These are phyloP conservation scores for Calvatia gigantea DNA, from an alignment of 768 basidiomycete genomes.

Conservation along the genomic window DNA sequence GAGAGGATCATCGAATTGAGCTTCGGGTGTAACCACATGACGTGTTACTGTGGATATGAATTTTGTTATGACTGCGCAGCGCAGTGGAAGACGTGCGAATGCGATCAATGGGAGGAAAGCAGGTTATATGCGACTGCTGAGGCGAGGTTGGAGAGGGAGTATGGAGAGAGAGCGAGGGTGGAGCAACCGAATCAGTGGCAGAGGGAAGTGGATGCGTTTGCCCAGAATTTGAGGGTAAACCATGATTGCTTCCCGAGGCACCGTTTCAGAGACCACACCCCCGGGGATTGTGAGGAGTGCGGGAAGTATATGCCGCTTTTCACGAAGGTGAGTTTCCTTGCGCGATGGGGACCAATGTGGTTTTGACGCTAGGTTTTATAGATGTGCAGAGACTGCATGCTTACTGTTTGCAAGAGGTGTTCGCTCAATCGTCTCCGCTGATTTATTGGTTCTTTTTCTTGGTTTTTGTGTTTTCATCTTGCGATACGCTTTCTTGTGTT, in stretches of 20 bases:
- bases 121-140: conserved; percentile 38
- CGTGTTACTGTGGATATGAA: conserved; percentile 51
- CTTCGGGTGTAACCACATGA: conserved; percentile 64
- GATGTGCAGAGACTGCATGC: conserved; percentile 16
- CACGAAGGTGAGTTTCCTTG: conserved; percentile 49
- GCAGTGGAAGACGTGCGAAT: conserved; percentile 59
- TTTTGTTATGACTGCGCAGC: conserved; percentile 67
- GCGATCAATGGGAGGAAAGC: conserved; percentile 62
- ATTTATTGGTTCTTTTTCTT: not conserved
- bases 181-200: conserved; percentile 27
- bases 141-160: conserved; percentile 39
- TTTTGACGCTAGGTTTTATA: not conserved
- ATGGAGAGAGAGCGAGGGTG: conserved; percentile 21
- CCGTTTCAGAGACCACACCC: conserved; percentile 44
- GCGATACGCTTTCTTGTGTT: not conserved
- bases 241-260: conserved; percentile 47
- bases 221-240: conserved; percentile 38
- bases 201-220: conserved; percentile 28
- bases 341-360: not conserved
- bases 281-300: conserved; percentile 46
- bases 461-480: not conserved
- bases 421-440: conserved; percentile 12
- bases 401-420: conserved; percentile 15
- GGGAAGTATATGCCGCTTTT: conserved; percentile 34
- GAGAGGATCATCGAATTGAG: conserved; percentile 50